These are phyloP conservation scores for Microdochium bolleyi DNA, from an alignment of 2,329 filamentous ascomycete genomes.

Conservation along the genomic window DNA sequence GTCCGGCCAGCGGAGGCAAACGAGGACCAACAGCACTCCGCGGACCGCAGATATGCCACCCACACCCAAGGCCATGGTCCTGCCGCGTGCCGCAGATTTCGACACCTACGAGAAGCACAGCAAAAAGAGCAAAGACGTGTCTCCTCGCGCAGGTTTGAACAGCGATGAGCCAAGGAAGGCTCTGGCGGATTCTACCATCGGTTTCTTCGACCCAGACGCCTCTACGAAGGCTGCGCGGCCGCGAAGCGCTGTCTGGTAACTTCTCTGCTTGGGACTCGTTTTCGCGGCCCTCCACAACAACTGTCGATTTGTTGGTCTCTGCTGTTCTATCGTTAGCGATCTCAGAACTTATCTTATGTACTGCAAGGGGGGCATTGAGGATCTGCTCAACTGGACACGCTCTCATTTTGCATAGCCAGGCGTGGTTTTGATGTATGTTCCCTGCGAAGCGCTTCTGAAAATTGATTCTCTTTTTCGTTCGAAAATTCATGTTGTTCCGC, in stretches of 20 bases:
- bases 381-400: background rate
- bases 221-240: background rate
- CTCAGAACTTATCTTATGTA: too few species aligned
- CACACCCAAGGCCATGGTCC: conserved; percentile 14
- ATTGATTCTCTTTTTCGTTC: background rate
- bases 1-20: background rate
- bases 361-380: too few species aligned
- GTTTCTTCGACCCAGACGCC: background rate
- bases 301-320: background rate
- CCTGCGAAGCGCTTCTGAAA: background rate
- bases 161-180: background rate
- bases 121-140: background rate
- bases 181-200: background rate
- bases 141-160: background rate
- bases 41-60: conserved; percentile 2
- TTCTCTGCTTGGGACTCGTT: background rate
- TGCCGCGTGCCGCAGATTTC: conserved; percentile 6
- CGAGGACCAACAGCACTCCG: background rate
- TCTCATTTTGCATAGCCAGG: background rate
- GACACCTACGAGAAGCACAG: background rate
- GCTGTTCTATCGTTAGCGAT: background rate
- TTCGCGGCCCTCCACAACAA: background rate
- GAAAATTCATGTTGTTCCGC: too few species aligned
- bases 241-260: conserved; percentile 1
- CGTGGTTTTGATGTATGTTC: background rate